These are phyloP conservation scores for Pseudocercospora cruenta DNA, from an alignment of 2,329 filamentous ascomycete species.

Conservation along the genomic window DNA sequence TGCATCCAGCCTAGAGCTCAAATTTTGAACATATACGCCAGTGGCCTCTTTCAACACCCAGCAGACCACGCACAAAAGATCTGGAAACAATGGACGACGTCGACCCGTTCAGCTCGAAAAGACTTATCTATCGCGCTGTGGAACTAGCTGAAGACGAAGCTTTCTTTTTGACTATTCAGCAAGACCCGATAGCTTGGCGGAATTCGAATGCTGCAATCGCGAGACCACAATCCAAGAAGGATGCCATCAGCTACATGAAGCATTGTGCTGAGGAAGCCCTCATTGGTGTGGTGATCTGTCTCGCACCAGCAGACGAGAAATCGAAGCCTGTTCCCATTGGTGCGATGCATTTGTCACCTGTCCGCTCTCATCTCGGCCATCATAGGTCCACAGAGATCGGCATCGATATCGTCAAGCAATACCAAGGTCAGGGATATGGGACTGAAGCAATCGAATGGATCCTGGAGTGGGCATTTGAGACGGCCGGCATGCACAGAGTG, in stretches of 20 bases:
- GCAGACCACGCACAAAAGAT: background rate
- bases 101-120: conserved; percentile 41
- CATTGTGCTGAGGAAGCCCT: conserved; percentile 30
- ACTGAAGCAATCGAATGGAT: conserved; percentile 54
- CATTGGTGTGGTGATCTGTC: conserved; percentile 47
- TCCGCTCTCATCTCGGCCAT: conserved; percentile 34
- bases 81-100: background rate
- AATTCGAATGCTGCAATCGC: conserved; percentile 32
- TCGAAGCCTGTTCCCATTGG: conserved; percentile 38
- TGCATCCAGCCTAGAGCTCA: background rate
- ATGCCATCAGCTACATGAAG: conserved; percentile 34
- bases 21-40: background rate
- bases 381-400: conserved; percentile 50
- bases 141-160: conserved; percentile 37
- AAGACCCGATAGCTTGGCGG: conserved; percentile 23
- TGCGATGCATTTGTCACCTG: conserved; percentile 35
- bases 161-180: conserved; percentile 28
- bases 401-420: conserved; percentile 41
- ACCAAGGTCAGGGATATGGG: conserved; percentile 52
- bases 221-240: conserved; percentile 37
- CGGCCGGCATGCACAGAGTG: conserved; percentile 51
- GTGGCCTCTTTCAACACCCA: background rate
- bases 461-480: conserved; percentile 52
- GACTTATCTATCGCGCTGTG: conserved; percentile 47
- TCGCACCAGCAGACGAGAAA: conserved; percentile 25